Base-by-base conservation (phyloP, 1,139 yeast species). In the Yamadazyma atmosphaerica region DNA sequence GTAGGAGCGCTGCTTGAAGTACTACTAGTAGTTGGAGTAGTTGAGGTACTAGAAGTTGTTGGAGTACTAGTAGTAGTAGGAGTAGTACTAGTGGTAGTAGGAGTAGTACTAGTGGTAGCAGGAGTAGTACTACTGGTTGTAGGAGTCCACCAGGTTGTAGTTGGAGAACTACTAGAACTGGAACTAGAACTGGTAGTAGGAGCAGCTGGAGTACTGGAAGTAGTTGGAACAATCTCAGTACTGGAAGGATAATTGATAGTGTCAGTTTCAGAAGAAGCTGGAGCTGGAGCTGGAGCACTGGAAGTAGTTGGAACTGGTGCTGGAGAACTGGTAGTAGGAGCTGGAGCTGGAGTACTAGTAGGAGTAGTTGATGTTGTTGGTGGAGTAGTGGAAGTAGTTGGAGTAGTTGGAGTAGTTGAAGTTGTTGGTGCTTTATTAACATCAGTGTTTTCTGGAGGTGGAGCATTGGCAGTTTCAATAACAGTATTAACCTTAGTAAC, bases 401-500 rank as follows among this genome's bases (percentile, higher is more conserved):
- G 27, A 28, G 54, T 14, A 40, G 28, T 22, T 12, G 37, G 40
- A 27, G 41, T 36, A 19, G 37, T 28, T 10, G 43, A 23, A 18
- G 47, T 43, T 23, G 42, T 30, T 24, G 42, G 12, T 3, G 34
- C 17, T 3, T 58, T 36, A 33, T 47, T 43, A 11, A 62, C 40
- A 33, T 51, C 49, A 11, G 43, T 27, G 18, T 31, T 32, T 14
- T 32, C 39, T 23, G 35, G 47, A 12, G 45, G 56, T 23, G 44
- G 50, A 11, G 44, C 46, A 34, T 38, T 44, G 52, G 37, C 74
- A 34, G 79, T 70, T 3, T 83, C 77, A 3, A 80, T 74, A 1
- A 83, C 79, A 13, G 78, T 68, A 45, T 68, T 66, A 12, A 76
- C 72, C 37, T 70, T 62, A 1, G 81, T 74, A 15, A 38, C 42